Conservation (phyloP, 129 eudicot species). For the Flaveria linearis region DNA sequence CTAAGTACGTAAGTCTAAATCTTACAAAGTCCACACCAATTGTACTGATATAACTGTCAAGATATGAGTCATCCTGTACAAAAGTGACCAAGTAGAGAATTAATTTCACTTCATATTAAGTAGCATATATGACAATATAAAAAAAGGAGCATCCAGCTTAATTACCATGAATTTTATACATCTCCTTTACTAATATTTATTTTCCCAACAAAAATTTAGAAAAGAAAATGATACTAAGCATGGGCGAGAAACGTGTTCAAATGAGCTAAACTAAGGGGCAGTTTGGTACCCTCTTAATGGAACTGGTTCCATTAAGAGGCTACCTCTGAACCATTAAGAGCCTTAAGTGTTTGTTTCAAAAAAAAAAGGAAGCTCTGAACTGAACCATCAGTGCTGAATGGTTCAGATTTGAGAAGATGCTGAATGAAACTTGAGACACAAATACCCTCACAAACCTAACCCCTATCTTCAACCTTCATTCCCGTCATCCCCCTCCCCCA, state of each 20-base stretch:
- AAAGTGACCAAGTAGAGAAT: not conserved
- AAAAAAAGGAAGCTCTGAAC: no score
- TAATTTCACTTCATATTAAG: not conserved
- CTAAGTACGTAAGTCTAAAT: not conserved
- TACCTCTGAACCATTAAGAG: no score
- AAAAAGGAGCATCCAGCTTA: constrained; percentile 13
- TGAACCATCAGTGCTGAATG: no score
- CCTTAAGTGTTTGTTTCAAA: no score
- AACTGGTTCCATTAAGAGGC: no score
- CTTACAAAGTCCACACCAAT: constrained; percentile 89
- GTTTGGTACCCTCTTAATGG: no score
- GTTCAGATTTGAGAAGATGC: no score
- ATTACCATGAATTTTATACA: not conserved
- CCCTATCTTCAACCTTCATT: no score
- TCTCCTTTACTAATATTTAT: not conserved
- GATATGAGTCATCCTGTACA: constrained; percentile 73
- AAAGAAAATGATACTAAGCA: not conserved
- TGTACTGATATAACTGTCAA: constrained; percentile 88
- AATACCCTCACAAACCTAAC: no score
- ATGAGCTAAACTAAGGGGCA: not conserved
- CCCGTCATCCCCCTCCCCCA: no score
- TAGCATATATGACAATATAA: constrained; percentile 3
- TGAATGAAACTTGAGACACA: no score
- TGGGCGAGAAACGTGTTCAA: constrained; percentile 8
- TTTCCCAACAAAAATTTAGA: not conserved